Evolutionary conservation across 2,329 filamentous ascomycete genomes (phyloP), one percentile per base, ranked within the genome.

Genomic region (Arthrobotrys musiformis): DNA sequence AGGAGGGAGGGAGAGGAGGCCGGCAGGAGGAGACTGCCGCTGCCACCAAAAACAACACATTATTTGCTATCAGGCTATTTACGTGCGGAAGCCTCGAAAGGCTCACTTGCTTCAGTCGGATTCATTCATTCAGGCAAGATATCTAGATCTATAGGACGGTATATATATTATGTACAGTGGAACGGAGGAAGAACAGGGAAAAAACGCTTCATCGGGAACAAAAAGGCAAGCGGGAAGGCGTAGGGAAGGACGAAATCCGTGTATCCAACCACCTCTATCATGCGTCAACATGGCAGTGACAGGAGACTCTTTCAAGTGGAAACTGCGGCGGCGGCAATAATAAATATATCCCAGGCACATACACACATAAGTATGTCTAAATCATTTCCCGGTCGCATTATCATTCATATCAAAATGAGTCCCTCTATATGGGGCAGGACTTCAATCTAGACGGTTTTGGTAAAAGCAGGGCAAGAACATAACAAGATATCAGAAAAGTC

Each of bases 11-110:
- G 44, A 58, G 60, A 64, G 26, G 64, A 67, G 56, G 58, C 68
- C 68, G 64, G 72, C 48, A 52, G 30, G 72, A 64, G 63, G 72
- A 69, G 72, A 40, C 46, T 62, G 64, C 58, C 58, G n/a, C 44
- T 44, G 35, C 33, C 56, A 61, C 40, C 58, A 62, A 46, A 35
- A 50, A 61, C 68, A 72, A 72, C 68, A 72, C 68, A 72, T 70
- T 50, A 15, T 56, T 37, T 28, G 15, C 6, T 33, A 35, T 56
- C 50, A 56, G 50, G 50, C 50, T 28, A 56, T 56, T 42, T 42
- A 42, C 19, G 4, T 19, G 4, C n/a, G n/a, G n/a, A n/a, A n/a
- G n/a, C 19, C 40, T 42, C 15, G 40, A 9, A 17, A 19, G 19
- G n/a, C 11, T 17, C 40, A 13, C 13, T 35, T 6, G 5, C 2